Evolutionary conservation across 352 stramenopile species (phyloP).

Genomic region (Peronospora tabacina): DNA sequence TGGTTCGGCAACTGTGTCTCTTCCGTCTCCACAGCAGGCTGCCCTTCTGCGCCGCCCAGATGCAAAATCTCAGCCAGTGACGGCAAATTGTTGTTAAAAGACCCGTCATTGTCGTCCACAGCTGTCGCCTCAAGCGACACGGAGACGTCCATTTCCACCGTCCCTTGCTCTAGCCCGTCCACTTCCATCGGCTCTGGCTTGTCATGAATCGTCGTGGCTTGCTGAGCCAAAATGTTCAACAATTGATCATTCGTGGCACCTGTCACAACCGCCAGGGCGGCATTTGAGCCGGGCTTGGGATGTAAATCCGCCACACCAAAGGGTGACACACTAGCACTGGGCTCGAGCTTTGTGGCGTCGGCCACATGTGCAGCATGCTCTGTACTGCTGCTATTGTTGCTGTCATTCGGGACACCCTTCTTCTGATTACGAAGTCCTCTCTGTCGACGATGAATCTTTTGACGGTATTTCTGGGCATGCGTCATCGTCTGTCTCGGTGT

Average conservation of each 20-base stretch:
- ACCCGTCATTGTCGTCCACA: conserved; percentile 17
- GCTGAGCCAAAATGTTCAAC: conserved; percentile 66
- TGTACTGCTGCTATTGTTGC: neutral
- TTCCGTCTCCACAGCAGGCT: conserved; percentile 2
- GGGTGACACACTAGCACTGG: conserved; percentile 38
- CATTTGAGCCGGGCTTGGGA: conserved; percentile 34
- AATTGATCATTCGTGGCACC: conserved; percentile 39
- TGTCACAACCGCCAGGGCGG: conserved; percentile 13
- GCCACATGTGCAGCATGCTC: conserved; percentile 18
- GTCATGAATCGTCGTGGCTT: conserved; percentile 36
- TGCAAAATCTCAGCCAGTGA: conserved; percentile 69
- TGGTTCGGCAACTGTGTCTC: neutral
- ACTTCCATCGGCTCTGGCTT: conserved; percentile 19
- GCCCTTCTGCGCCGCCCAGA: conserved; percentile 33
- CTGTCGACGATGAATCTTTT: conserved; percentile 73
- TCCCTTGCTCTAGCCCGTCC: conserved; percentile 8
- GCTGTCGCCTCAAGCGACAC: neutral
- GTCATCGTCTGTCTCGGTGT: conserved; percentile 92
- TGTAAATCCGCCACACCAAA: conserved; percentile 55
- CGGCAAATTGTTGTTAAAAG: conserved; percentile 47
- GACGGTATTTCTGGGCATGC: conserved; percentile 76
- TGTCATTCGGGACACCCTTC: conserved; percentile 22
- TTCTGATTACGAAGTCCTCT: conserved; percentile 73
- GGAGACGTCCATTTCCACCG: neutral
- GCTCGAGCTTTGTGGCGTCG: conserved; percentile 23